phyloP scores from a whole-genome alignment of 768 basidiomycete genomes.

The Termitomyces sp. region DNA sequence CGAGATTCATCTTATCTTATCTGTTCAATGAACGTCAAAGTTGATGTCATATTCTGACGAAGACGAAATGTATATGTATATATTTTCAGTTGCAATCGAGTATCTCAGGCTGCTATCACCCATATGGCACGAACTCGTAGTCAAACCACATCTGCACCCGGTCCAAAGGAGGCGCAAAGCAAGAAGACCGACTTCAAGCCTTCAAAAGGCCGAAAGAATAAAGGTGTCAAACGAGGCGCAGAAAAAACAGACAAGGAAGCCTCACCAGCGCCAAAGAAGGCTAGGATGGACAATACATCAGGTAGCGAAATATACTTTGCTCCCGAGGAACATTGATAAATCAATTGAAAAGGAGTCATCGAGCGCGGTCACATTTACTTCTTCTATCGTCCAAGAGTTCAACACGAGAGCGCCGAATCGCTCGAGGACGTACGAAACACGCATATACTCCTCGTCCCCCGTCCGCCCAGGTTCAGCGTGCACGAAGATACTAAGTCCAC shows the following conservation, averaged over 20 bases:
- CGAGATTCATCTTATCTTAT: neutral
- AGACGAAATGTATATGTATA: too few species aligned
- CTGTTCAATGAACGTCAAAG: neutral
- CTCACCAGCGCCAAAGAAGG: conserved; percentile 21
- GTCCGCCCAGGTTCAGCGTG: conserved; percentile 38
- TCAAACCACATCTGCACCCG: neutral
- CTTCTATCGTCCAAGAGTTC: conserved; percentile 55
- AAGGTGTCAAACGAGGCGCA: neutral
- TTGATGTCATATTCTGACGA: neutral
- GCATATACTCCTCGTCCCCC: conserved; percentile 55
- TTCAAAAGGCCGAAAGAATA: neutral
- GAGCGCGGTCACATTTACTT: conserved; percentile 61
- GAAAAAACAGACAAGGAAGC: conserved; percentile 1
- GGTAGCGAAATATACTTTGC: neutral
- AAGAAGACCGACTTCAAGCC: neutral
- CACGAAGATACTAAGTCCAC: neutral
- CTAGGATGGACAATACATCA: conserved; percentile 16
- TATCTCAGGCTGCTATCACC: neutral
- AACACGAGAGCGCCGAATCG: conserved; percentile 16
- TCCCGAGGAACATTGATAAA: neutral
- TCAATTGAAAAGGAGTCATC: conserved; percentile 32
- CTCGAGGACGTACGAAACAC: conserved; percentile 40
- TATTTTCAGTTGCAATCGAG: neutral
- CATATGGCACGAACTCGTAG: neutral
- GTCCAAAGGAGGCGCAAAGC: neutral